Evolutionary conservation across 306 rosid genomes (phyloP).

Genomic region (Quercus robur): DNA sequence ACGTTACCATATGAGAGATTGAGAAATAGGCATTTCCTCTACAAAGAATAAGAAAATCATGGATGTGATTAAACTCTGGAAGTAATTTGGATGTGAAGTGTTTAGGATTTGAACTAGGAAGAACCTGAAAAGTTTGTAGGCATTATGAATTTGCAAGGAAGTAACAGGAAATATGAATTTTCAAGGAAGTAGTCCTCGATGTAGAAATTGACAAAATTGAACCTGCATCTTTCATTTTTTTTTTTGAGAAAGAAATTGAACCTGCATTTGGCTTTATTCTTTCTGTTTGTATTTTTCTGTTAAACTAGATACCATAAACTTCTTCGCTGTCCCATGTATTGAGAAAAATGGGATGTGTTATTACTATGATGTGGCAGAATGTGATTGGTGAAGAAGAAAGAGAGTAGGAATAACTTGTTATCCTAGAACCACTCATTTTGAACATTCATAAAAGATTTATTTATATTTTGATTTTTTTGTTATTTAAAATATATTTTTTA

Average conservation of each 20-base stretch:
- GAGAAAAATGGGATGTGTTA: conserved; percentile 74
- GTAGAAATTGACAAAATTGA: neutral
- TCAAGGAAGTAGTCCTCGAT: neutral
- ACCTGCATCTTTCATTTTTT: neutral
- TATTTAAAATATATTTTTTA: no score
- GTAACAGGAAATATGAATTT: conserved; percentile 11
- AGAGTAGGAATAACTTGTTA: no score
- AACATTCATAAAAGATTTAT: no score
- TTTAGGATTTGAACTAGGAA: neutral
- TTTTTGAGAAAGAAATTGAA: no score
- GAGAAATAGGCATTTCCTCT: no score
- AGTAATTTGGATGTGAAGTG: neutral
- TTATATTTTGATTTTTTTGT: no score
- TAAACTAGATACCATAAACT: conserved; percentile 5
- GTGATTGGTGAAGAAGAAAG: no score
- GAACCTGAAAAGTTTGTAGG: neutral
- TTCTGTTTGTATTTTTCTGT: conserved; percentile 15
- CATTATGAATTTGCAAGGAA: conserved; percentile 4
- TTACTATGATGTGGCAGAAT: no score
- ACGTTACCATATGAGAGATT: no score
- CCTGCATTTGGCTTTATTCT: conserved; percentile 4
- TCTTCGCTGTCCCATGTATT: conserved; percentile 2
- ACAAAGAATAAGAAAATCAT: no score
- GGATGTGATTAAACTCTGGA: neutral
- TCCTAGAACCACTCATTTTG: no score